These are phyloP conservation scores for Cinnamomum micranthum DNA, from an alignment of 164 flowering plant genomes.

Conservation along the genomic window DNA sequence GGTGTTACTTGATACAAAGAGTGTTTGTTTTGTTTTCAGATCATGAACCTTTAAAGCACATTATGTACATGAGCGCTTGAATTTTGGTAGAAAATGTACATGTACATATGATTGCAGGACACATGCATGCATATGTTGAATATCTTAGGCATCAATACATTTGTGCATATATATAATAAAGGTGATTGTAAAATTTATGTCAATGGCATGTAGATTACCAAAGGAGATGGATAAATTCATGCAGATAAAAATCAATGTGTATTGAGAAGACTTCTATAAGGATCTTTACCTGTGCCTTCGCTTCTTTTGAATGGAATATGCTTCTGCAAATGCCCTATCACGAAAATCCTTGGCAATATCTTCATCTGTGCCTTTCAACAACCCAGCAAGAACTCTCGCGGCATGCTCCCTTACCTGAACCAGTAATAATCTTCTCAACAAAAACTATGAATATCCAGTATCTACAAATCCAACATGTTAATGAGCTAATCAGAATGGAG, in stretches of 20 bases:
- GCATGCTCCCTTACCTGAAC: slow-evolving; percentile 96
- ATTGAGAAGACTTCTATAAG: not conserved
- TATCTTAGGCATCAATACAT: not conserved
- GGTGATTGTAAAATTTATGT: no score
- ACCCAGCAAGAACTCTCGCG: slow-evolving; percentile 90
- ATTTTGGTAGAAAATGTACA: no score
- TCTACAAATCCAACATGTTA: no score
- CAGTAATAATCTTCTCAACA: not conserved
- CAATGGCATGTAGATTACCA: not conserved
- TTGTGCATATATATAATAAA: no score
- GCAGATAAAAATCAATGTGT: not conserved
- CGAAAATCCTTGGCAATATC: slow-evolving; percentile 73
- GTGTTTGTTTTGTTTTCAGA: no score
- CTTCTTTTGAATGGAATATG: slow-evolving; percentile 42
- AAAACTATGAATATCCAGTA: not conserved
- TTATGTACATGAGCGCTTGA: no score
- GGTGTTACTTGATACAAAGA: no score
- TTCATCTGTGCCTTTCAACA: slow-evolving; percentile 87
- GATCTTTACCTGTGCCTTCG: slow-evolving; percentile 50
- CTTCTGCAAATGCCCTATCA: slow-evolving; percentile 63
- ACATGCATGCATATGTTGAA: not conserved
- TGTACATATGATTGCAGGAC: not conserved
- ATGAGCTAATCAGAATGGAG: no score
- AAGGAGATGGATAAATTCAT: not conserved
- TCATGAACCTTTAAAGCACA: no score